Evolutionary conservation across 202 grass and related monocot genomes (phyloP), one percentile per base, ranked within the genome.

Genomic region (Digitaria exilis): DNA sequence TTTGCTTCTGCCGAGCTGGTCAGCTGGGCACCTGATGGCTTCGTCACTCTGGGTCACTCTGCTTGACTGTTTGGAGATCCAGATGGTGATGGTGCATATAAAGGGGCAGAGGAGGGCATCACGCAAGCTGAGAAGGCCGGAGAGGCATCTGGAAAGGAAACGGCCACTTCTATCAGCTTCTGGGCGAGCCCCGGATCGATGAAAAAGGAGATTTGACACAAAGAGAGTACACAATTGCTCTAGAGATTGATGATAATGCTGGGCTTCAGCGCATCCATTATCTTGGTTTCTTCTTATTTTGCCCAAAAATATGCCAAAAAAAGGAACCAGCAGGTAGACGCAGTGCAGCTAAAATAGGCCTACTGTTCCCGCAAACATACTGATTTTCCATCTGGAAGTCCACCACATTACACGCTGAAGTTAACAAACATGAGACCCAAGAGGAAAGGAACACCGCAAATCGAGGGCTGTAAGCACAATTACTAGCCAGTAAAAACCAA

Each of bases 131-230:
- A 70, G 59, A 63, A 89, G 22, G 8, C 28, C 21, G 56, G 37
- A 81, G 87, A 82, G 11, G 71, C 44, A 15, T 85, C 82, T 81
- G 16, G 78, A 64, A 63, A 55, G 24, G 6, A 25, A 37, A 24
- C 9, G 24, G 24, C 13, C 72, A 11, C 51, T 73, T 83, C 89
- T 35, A 35, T 22, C 57, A 31, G 43, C 60, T 88, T 88, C 89
- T 79, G 3, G 80, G 18, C 68, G 64, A 37, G n/a, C 30, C 80
- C 6, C 63, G 1, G 2, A 34, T 50, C 44, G 7, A 49, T 17
- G 21, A 1, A 21, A n/a, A 73, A 86, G 37, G 14, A 84, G 39
- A 78, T 48, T 87, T 42, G 56, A 65, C 54, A 79, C 13, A 41
- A 37, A 34, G 28, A 51, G 29, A 1, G 4, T 7, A 13, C 34